Base-by-base conservation (phyloP, 768 basidiomycete genomes). In the Tubosaeta sp. region DNA sequence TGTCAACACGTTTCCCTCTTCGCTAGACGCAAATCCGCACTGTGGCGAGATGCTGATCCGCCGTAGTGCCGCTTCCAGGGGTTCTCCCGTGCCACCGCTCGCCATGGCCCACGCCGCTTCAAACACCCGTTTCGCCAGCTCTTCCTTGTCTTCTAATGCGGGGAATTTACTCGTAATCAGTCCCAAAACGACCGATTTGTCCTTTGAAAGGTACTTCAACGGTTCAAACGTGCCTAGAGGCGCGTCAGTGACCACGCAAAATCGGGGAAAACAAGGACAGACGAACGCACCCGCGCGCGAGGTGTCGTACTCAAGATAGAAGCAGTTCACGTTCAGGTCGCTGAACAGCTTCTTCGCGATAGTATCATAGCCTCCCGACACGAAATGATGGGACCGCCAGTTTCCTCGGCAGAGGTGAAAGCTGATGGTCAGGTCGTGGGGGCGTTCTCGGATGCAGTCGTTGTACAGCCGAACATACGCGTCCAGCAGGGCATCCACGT, bases 401-500 rank as follows among this genome's bases (percentile, higher is more conserved):
- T 63, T 61, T 16, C 76, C 76, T 11, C 76, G 69, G 55, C 76
- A 78, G 8, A 77, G 65, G 61, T 78, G 76, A 14, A 78, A 56
- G 19, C 76, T 71, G 19, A 71, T 64, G 3, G 53, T 70, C 70
- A 78, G 68, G 58, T 77, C 76, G 6, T 27, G 48, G 2, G 73
- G 74, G 42, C 68, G 70, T 32, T 59, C 64, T 46, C 66, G 56
- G n/a, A 79, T 59, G 54, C 71, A 67, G 35, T 65, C 65, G 54
- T 69, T 71, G 65, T 73, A 75, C 38, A 73, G 61, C 55, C 68
- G 61, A 59, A 76, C 73, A 54, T 72, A 87, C 66, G 80, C 80
- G 52, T 87, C 79, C 17, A 91, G 74, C 41, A 90, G 74, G 4
- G 77, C 77, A 47, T 79, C 81, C 16, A 81, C 77, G 67, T 90